Conservation (phyloP, 2,329 filamentous ascomycete genomes). For the Trichophyton verrucosum region DNA sequence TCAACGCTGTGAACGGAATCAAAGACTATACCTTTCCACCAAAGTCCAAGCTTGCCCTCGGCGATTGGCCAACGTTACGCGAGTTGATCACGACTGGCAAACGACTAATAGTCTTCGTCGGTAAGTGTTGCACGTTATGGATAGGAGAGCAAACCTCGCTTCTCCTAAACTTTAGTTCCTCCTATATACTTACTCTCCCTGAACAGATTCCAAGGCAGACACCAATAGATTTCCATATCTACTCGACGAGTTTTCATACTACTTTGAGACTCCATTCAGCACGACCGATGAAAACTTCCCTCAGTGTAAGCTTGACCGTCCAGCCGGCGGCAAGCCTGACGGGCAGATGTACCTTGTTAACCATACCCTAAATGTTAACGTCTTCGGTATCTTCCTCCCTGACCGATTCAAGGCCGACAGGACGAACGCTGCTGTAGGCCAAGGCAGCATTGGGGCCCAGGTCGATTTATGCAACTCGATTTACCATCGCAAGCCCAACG, state of each 20-base stretch:
- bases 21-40: conserved; percentile 28
- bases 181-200: not conserved
- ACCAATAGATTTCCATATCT: conserved; percentile 30
- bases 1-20: conserved; percentile 21
- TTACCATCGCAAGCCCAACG: conserved; percentile 31
- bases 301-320: conserved; percentile 35
- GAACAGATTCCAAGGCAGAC: conserved; percentile 31
- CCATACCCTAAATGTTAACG: conserved; percentile 35
- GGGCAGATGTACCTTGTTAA: conserved; percentile 39
- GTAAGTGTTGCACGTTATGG: conserved; percentile 14
- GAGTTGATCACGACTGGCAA: conserved; percentile 32
- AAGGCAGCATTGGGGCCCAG: conserved; percentile 35
- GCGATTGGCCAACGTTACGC: conserved; percentile 33
- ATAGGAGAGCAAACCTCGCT: not conserved
- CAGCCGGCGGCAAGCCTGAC: conserved; percentile 24
- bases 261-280: conserved; percentile 37
- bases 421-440: conserved; percentile 34
- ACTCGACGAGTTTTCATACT: conserved; percentile 33
- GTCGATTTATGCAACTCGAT: conserved; percentile 26
- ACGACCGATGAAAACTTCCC: conserved; percentile 30
- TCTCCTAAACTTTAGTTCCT: not conserved
- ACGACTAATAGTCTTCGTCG: conserved; percentile 34
- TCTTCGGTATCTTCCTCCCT: conserved; percentile 33
- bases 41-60: conserved; percentile 21
- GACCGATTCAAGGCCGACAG: conserved; percentile 26